A percentile compares a stretch with the other conserved stretches of the same genome.
phyloP scores from a whole-genome alignment of 768 basidiomycete species.

The Botryobasidium botryosum region DNA sequence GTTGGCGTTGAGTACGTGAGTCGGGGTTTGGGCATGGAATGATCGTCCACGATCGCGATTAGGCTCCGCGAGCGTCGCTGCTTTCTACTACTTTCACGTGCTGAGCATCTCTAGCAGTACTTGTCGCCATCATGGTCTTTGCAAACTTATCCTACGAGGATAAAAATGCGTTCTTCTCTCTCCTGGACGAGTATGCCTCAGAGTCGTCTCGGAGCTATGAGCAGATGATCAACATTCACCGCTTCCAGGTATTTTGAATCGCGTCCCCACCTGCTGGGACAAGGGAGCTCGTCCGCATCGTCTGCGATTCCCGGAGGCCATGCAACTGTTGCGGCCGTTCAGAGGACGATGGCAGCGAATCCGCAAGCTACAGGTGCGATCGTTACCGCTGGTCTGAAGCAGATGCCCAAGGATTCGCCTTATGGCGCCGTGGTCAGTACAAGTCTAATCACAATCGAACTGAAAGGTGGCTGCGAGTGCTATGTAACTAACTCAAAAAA shows the following conservation, averaged over 20 bases:
- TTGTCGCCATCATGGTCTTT: no score
- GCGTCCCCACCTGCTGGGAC: neutral
- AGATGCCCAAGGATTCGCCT: neutral
- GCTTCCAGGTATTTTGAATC: conserved; percentile 4
- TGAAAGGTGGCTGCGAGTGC: neutral
- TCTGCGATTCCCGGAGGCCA: neutral
- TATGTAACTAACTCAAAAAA: neutral
- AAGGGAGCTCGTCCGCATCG: neutral
- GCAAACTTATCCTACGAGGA: conserved; percentile 45
- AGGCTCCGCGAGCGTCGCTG: no score
- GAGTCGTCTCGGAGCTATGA: neutral
- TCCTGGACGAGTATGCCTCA: conserved; percentile 53
- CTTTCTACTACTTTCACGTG: no score
- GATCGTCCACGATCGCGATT: no score
- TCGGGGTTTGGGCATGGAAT: no score
- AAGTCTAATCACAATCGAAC: neutral
- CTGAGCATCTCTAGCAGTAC: no score
- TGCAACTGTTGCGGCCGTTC: neutral
- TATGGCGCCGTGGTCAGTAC: neutral
- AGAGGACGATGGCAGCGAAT: neutral
- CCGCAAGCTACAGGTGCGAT: neutral
- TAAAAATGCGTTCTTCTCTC: conserved; percentile 66
- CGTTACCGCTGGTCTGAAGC: neutral
- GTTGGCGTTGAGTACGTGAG: no score
- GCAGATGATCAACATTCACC: neutral